Evolutionary conservation across 2,329 filamentous ascomycete species (phyloP), one percentile per base, ranked within the genome.

Genomic region (Curvularia eragrostidis): DNA sequence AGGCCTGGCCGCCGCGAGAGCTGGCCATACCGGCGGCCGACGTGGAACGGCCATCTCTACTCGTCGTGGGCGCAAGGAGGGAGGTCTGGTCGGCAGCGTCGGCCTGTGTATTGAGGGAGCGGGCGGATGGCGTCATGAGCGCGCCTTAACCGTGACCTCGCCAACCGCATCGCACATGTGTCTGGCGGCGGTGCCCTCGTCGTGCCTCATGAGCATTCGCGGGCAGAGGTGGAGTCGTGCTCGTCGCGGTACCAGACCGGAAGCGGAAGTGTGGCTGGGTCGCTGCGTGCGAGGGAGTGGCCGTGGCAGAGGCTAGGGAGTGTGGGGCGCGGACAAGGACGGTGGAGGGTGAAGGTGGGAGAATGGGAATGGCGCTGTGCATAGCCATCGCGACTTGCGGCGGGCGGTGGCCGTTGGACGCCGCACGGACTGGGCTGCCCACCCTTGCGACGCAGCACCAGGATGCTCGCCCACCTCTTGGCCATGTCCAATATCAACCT

Each of bases 1-100:
- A 76, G 48, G 90, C 91, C 62, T 87, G 83, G 9, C 56, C 61
- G 52, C 85, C 86, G 52, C 90, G 86, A 18, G 88, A 85, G 48
- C 84, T 86, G 54, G 86, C 88, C 67, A 87, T 82, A 71, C 82
- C 82, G 26, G 71, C 67, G 41, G 72, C 65, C 41, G 86, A 86
- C 46, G 83, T 75, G n/a, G 85, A 85, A 50, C 85, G 82, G 61
- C 79, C 81, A 78, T 84, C 82, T 77, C 81, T 82, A 65, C 75
- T 76, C 30, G 77, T 73, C 39, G 78, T 75, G 50, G 82, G 79
- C 54, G 77, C 78, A 48, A 79, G 75, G 57, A 82, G 74, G 46
- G 73, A 74, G 67, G 75, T 76, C 63, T 77, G 72, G 52, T 75
- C 73, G 56, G 65, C 66, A 61, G 64, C 73, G 55, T 75, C 72